These are phyloP conservation scores for Lignosus rhinocerotis DNA, from an alignment of 1,284 basidiomycete genomes.

Conservation along the genomic window DNA sequence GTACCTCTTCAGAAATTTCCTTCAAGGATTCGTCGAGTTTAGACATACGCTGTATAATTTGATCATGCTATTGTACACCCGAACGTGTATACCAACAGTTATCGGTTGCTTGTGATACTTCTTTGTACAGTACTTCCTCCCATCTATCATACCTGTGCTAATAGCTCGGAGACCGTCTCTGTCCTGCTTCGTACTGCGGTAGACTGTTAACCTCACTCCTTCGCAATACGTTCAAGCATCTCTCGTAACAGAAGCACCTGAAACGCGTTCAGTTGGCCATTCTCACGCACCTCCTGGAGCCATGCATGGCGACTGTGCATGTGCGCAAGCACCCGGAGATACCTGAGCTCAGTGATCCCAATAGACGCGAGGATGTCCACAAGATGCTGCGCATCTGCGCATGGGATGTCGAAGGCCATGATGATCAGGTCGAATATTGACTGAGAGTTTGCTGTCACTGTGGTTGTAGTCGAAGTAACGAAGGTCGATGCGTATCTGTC, in stretches of 20 bases:
- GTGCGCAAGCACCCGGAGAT: background rate
- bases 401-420: background rate
- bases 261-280: background rate
- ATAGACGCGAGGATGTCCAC: background rate
- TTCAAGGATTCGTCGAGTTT: too few relatives aligned
- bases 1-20: too few relatives aligned
- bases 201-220: background rate
- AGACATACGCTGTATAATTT: too few relatives aligned
- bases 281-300: constrained; percentile 4
- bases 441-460: background rate
- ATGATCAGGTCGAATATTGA: background rate
- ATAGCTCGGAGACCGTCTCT: too few relatives aligned
- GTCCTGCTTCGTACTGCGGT: background rate
- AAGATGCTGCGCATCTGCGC: background rate
- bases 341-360: background rate
- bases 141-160: too few relatives aligned
- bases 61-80: too few relatives aligned
- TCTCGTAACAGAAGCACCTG: constrained; percentile 6
- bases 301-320: constrained; percentile 2
- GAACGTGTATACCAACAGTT: too few relatives aligned
- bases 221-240: background rate
- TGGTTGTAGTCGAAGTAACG: background rate
- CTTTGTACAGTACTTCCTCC: too few relatives aligned
- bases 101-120: too few relatives aligned
- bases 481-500: background rate